Evolutionary conservation across 2,329 filamentous ascomycete species (phyloP), one percentile per base, ranked within the genome.

Genomic region (Stachybotrys elegans): DNA sequence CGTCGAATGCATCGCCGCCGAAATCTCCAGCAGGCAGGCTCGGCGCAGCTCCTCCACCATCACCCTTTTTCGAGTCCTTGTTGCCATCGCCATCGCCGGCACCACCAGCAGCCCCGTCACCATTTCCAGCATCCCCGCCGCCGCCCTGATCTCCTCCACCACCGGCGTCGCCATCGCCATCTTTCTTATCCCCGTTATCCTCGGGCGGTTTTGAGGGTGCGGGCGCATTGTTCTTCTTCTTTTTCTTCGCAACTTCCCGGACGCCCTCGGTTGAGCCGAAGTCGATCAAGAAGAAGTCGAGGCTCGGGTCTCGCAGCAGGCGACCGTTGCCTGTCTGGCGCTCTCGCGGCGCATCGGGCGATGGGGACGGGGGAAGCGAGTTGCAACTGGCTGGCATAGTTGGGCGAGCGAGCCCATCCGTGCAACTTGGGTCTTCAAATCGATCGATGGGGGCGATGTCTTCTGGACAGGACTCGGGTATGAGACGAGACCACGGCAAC

Each of bases 1-100:
- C 83, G 36, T 86, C 74, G 52, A 88, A 87, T 6, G 60, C 51
- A 41, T 64, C 62, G n/a, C 73, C 65, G 44, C 77, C 75, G 35
- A 73, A 65, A 39, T 71, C 72, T 19, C 58, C 54, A 14, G 51
- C 55, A 4, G 60, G 53, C 16, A 58, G 56, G 22, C 40, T 52
- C 2, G 61, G 53, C 17, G 60, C 51, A 32, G 66, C 66, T n/a
- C 57, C 65, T 8, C 52, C 61, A 16, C 57, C 66, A 7, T 39
- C 22, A 14, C 23, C 36, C 12, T 40, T 14, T 23, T 40, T 25
- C 8, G 16, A 12, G 22, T 40, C 38, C 57, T 52, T 61, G 37
- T 58, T 57, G 29, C 59, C 66, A 11, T 58, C 65, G 2, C 63
- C 63, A 20, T 67, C 64, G 23, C 60, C 63, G 14, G 51, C 55